A percentile compares a stretch with the other conserved stretches of the same genome.
Conservation (phyloP, 768 basidiomycete genomes). For the Phallus indusiatus region DNA sequence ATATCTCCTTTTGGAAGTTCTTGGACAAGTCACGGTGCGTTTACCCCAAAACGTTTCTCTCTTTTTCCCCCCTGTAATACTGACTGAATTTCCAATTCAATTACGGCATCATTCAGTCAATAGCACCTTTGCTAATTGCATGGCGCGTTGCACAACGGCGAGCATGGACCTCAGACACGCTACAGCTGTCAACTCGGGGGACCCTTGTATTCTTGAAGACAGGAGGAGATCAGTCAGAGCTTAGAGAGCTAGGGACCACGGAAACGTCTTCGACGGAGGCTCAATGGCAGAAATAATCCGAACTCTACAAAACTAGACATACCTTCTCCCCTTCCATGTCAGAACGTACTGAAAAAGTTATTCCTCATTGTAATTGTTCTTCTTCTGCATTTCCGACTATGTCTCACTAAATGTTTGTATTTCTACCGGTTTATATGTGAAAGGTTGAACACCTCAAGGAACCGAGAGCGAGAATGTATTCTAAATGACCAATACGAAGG, state of each 20-base stretch:
- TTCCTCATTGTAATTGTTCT: no score
- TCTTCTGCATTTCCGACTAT: no score
- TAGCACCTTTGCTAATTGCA: slow-evolving; percentile 27
- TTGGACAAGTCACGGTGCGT: slow-evolving; percentile 21
- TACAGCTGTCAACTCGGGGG: not conserved
- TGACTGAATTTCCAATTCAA: not conserved
- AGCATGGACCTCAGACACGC: slow-evolving; percentile 4
- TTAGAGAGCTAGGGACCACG: not conserved
- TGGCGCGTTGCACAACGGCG: slow-evolving; percentile 25
- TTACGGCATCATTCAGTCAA: slow-evolving; percentile 17
- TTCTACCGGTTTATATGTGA: no score
- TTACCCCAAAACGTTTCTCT: slow-evolving; percentile 10
- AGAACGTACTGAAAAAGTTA: no score
- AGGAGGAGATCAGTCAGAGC: not conserved
- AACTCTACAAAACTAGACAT: no score
- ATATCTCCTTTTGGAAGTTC: slow-evolving; percentile 23
- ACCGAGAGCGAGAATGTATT: no score
- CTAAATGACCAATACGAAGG: no score
- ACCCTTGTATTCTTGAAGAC: not conserved
- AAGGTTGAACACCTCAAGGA: no score
- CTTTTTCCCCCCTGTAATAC: not conserved
- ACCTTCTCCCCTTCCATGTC: no score
- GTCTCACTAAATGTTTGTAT: no score
- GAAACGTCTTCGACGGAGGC: not conserved
- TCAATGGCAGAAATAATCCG: no score